Evolutionary conservation across 2,329 filamentous ascomycete genomes (phyloP).

Genomic region (Endothia cerciana): DNA sequence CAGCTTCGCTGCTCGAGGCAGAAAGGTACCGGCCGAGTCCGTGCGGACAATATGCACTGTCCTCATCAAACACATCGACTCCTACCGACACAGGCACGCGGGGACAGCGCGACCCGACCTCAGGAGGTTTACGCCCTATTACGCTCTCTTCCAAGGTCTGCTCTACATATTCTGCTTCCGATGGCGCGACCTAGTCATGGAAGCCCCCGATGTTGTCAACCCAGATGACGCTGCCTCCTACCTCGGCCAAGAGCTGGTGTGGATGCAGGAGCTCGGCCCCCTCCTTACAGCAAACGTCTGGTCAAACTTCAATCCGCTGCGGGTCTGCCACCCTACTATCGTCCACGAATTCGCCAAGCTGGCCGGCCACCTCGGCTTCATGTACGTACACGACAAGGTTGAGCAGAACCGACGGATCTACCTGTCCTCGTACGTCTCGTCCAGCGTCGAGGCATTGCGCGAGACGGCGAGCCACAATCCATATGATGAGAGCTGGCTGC

Average conservation of each 20-base stretch:
- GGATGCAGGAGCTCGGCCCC: slow-evolving; percentile 75
- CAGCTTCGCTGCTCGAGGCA: slow-evolving; percentile 90
- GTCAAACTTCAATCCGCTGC: slow-evolving; percentile 89
- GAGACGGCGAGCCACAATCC: slow-evolving; percentile 52
- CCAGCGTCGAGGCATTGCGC: slow-evolving; percentile 57
- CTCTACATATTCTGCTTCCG: slow-evolving; percentile 98
- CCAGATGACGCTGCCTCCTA: slow-evolving; percentile 64
- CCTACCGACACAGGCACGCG: slow-evolving; percentile 74
- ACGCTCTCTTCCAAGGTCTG: slow-evolving; percentile 84
- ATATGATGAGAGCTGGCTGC: slow-evolving; percentile 76
- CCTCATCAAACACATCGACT: slow-evolving; percentile 76
- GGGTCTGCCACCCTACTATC: slow-evolving; percentile 89
- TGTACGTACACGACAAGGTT: slow-evolving; percentile 86
- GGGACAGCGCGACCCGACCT: slow-evolving; percentile 79
- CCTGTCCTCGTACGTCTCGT: slow-evolving; percentile 69
- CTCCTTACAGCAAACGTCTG: slow-evolving; percentile 78
- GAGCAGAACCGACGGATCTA: slow-evolving; percentile 92
- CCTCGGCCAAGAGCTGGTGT: slow-evolving; percentile 73
- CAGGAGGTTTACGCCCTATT: slow-evolving; percentile 81
- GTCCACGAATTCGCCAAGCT: slow-evolving; percentile 91
- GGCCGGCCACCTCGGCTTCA: slow-evolving; percentile 80
- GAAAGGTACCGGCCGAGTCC: slow-evolving; percentile 73
- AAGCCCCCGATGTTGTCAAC: slow-evolving; percentile 63
- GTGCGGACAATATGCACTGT: slow-evolving; percentile 84
- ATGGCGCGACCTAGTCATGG: slow-evolving; percentile 84